Conservation (phyloP, 768 basidiomycete species). For the Trichaptum fuscoviolaceum region DNA sequence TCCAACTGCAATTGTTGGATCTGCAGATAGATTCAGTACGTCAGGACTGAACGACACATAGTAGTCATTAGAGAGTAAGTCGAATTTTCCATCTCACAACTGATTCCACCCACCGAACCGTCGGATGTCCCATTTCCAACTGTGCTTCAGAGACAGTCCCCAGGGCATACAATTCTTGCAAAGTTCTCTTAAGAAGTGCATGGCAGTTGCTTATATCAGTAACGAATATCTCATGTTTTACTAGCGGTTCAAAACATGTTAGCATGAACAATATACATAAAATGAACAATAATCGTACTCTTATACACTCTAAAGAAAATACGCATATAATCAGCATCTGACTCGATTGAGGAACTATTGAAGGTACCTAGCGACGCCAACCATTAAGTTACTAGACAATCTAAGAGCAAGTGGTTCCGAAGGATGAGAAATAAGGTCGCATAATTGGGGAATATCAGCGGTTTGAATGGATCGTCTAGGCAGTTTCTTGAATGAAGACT, state of each 20-base stretch:
- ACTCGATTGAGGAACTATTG: background rate
- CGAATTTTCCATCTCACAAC: constrained; percentile 5
- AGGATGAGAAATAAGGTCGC: constrained; percentile 77
- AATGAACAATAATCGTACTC: constrained; percentile 25
- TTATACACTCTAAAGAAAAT: constrained; percentile 38
- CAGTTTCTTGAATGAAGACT: constrained; percentile 79
- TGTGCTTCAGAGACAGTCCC: constrained; percentile 39
- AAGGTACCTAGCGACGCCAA: constrained; percentile 80
- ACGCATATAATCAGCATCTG: background rate
- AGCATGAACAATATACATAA: background rate
- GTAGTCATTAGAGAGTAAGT: background rate
- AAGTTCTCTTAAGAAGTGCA: constrained; percentile 69
- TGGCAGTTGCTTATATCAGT: constrained; percentile 78
- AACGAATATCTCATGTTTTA: constrained; percentile 80
- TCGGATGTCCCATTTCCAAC: constrained; percentile 68
- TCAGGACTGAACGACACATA: constrained; percentile 21
- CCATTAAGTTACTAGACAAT: constrained; percentile 83
- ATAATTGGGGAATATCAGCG: constrained; percentile 78
- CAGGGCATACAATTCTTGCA: constrained; percentile 55
- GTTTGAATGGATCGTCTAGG: constrained; percentile 79
- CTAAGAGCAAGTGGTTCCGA: constrained; percentile 80
- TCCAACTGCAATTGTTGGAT: constrained; percentile 19
- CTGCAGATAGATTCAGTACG: constrained; percentile 24
- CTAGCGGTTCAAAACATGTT: constrained; percentile 30
- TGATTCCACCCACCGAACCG: constrained; percentile 43